These are phyloP conservation scores for Cryptococcus sp. DNA, from an alignment of 1,284 basidiomycete genomes.

Conservation along the genomic window DNA sequence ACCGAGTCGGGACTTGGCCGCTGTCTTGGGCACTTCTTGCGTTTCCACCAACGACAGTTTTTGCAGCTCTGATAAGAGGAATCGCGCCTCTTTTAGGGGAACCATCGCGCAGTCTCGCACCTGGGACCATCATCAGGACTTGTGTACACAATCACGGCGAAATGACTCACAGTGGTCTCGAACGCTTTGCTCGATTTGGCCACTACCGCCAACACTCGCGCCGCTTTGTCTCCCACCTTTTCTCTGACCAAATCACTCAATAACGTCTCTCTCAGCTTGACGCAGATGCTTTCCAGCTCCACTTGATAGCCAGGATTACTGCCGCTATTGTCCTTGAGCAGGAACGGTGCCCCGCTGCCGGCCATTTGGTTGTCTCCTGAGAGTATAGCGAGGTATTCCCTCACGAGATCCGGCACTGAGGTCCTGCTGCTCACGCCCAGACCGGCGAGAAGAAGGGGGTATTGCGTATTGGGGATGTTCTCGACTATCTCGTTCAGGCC, in stretches of 20 bases:
- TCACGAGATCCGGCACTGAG: constrained; percentile 33
- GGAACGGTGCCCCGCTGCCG: constrained; percentile 55
- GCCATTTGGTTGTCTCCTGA: constrained; percentile 39
- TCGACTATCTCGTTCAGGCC: constrained; percentile 36
- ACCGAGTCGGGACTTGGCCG: constrained; percentile 70
- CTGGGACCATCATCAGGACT: constrained; percentile 55
- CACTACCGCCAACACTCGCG: constrained; percentile 79
- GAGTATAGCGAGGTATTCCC: constrained; percentile 40
- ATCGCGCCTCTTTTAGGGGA: constrained; percentile 80
- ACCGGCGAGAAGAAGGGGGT: constrained; percentile 34
- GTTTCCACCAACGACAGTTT: constrained; percentile 79
- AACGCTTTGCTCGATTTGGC: constrained; percentile 91
- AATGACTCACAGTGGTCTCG: constrained; percentile 81
- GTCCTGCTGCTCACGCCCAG: constrained; percentile 28
- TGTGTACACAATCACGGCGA: too few relatives aligned
- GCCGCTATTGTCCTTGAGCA: constrained; percentile 60
- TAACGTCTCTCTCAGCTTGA: constrained; percentile 69
- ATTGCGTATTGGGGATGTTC: constrained; percentile 25
- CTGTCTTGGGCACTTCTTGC: constrained; percentile 85
- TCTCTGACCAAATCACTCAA: constrained; percentile 80
- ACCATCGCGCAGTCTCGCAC: constrained; percentile 93
- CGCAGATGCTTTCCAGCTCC: constrained; percentile 76
- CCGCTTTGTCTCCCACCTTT: constrained; percentile 80
- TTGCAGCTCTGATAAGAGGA: constrained; percentile 74
- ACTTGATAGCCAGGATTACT: constrained; percentile 64